Base-by-base conservation (phyloP, 768 basidiomycete genomes). In the Leccinum aurantiacum region DNA sequence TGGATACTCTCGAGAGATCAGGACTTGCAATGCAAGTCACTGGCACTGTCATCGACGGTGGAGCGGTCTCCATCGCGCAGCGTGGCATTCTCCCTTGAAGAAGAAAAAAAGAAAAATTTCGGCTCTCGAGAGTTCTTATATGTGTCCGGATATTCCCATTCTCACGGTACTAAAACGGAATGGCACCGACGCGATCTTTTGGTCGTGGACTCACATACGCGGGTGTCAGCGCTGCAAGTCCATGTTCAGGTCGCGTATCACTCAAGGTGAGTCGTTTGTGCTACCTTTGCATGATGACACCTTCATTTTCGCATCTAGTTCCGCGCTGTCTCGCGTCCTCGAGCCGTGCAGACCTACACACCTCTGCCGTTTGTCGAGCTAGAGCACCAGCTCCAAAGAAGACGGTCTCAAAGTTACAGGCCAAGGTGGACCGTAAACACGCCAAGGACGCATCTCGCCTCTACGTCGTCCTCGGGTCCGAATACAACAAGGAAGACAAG, bases 391-490 rank as follows among this genome's bases (percentile, higher is more conserved):
- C 76, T 74, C 33, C 73, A 70, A 44, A 71, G 75, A 48, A 75
- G 73, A 62, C 82, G 78, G 67, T 69, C 67, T 62, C 84, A 80
- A 74, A 69, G 78, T 52, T 77, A 74, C 60, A 78, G 80, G 62
- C 80, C 80, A 60, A 78, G 76, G 35, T 78, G 80, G 64, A 77
- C 76, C 56, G 67, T 61, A 62, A 71, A 73, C 58, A 68, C 67
- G 53, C 78, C 74, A 22, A 74, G 73, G 46, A 78, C 67, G 31
- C 79, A 70, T 56, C 78, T 75, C 50, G 82, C 89, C 62, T 74
- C 15, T 87, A 90, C 65, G 84, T 90, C 59, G 81, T 95, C 15
- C 83, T 94, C 6, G 95, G 95, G 13, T 85, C 84, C 15, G 79
- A 84, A 46, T 78, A 83, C 6, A 81, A 82, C 61, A 82, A 90